Evolutionary conservation across 2,329 filamentous ascomycete species (phyloP), one percentile per base, ranked within the genome.

Genomic region (Beauveria sp.): DNA sequence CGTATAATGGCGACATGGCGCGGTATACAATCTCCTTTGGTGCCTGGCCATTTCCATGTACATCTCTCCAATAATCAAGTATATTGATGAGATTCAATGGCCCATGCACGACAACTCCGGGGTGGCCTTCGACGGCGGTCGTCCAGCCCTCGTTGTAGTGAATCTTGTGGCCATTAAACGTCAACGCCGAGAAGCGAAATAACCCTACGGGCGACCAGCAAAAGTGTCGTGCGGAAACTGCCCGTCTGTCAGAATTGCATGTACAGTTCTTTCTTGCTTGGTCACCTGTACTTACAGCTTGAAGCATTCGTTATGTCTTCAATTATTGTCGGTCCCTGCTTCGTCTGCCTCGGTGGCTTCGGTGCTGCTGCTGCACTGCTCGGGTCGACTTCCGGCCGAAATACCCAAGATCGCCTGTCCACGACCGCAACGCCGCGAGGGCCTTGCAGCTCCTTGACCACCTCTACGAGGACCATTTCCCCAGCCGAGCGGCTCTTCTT

Each of bases 151-250:
- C 80, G 69, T 92, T 89, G 67, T 93, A 87, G 72, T 96, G 92
- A 60, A 96, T 96, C 66, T 85, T 86, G 72, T 96, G 92, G 0
- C 85, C 90, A 70, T 96, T 96, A 77, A 92, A 92, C 0, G 90
- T 96, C 46, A 96, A 76, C 0, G 90, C 90, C 0, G 88, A 92
- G 77, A 92, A 96, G 20, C 90, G 85, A 74, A 95, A 96, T 1
- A 96, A 80, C 1, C 75, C 77, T 0, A 77, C 74, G 0, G 78
- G 73, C 0, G 80, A 81, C 78, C 77, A 81, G 22, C 67, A 67
- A 5, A 79, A 58, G 16, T 70, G 69, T 10, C 78, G 53, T 46
- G 18, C 55, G 16, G 45, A 22, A 40, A 50, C 47, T 56, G 30
- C 18, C 34, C 12, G 16, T 30, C 9, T 34, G 30, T 56, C 16